Base-by-base conservation (phyloP, 2,329 filamentous ascomycete genomes). In the Fusarium decemcellulare region DNA sequence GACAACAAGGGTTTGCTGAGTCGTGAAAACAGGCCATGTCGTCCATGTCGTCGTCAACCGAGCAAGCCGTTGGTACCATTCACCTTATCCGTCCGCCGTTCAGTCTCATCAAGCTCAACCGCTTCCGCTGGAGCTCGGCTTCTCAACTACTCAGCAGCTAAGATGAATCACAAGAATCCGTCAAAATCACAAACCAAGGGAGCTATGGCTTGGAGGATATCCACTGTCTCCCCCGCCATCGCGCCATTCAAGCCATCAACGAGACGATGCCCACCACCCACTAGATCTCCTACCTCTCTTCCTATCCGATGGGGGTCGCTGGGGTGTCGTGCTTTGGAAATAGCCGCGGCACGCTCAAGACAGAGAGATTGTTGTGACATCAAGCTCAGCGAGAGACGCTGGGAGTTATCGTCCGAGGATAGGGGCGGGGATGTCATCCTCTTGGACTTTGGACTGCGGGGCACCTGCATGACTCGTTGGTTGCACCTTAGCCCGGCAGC, bases 381-480 rank as follows among this genome's bases (percentile, higher is more conserved):
- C 48, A 43, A 16, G 32, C 18, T 53, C 32, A 27, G 29, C 10
- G 32, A 15, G 53, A 46, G 30, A 43, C 37, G 30, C 53, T 34
- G 53, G 42, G 18, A 36, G 53, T 46, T 53, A 39, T 62, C 50
- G 51, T 51, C 34, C 8, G 60, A 68, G 63, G 43, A 43, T 37
- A 65, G 54, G 62, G 37, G 50, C 43, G 42, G 53, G 46, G 46
- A 50, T 55, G 51, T 39, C 60, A 57, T 47, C 48, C 53, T 37
- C 39, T 34, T 56, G 48, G 37, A 37, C 46, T 51, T 30, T 51
- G 57, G 30, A 32, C 42, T 23, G 36, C 52, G 52, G 55, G 60
- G 53, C 44, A 27, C 30, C 34, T 40, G 39, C 59, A 70, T 72
- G 69, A 72, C 69, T 72, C 66, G 69, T 50, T 40, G 47, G 8